A percentile compares a stretch with the other conserved stretches of the same genome.
Conservation (phyloP, 306 rosid genomes). For the Acacia acuminata region DNA sequence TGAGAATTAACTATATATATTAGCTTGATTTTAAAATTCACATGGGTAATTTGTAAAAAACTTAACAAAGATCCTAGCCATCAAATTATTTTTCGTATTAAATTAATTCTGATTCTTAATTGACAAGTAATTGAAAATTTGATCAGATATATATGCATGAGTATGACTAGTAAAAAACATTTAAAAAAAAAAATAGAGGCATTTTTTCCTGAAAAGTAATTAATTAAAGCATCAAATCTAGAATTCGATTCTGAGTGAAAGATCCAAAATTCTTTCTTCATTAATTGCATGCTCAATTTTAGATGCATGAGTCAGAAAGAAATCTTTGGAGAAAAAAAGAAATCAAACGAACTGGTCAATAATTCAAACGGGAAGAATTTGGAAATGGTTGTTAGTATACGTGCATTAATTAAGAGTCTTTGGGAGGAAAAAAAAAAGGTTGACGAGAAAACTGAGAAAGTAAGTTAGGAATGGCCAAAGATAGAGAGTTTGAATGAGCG, state of each 20-base stretch:
- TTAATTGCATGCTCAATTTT: neutral
- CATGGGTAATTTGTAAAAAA: neutral
- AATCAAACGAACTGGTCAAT: neutral
- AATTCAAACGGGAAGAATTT: neutral
- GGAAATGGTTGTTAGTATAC: neutral
- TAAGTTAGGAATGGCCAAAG: neutral
- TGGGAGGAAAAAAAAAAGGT: too few species aligned
- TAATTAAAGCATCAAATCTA: neutral
- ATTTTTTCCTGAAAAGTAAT: neutral
- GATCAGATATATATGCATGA: neutral
- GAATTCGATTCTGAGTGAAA: constrained; percentile 6
- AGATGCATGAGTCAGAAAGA: neutral
- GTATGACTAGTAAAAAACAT: neutral
- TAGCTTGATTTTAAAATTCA: neutral
- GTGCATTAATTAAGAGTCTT: neutral
- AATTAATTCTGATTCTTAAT: neutral
- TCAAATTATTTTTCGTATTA: neutral
- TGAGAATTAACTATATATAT: neutral
- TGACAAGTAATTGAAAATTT: neutral
- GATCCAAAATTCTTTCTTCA: neutral
- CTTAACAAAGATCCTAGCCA: neutral
- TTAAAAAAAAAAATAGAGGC: neutral
- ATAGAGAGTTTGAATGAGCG: neutral
- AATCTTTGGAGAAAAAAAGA: neutral
- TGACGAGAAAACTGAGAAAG: constrained; percentile 19